Conservation (phyloP, 2,329 filamentous ascomycete species). For the Nannizziopsis arthrosporioides region DNA sequence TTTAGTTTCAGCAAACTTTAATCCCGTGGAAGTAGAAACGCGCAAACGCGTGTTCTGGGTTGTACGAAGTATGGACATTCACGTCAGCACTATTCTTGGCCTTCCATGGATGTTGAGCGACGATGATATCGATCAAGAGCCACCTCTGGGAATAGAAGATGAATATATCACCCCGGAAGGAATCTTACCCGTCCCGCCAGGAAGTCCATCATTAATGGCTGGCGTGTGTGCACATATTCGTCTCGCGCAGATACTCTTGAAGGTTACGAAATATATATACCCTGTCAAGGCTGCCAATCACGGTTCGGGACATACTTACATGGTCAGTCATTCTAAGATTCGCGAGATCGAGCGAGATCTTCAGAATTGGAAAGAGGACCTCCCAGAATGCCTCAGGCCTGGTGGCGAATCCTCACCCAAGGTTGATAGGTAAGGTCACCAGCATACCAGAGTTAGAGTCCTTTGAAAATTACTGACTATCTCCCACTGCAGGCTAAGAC, state of each 20-base stretch:
- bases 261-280: slow-evolving; percentile 54
- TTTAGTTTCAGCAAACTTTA: slow-evolving; percentile 54
- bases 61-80: slow-evolving; percentile 40
- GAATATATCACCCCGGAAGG: slow-evolving; percentile 37
- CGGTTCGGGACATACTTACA: slow-evolving; percentile 44
- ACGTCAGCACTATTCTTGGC: slow-evolving; percentile 40
- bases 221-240: slow-evolving; percentile 51
- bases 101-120: slow-evolving; percentile 40
- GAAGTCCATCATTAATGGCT: slow-evolving; percentile 45
- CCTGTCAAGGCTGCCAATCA: slow-evolving; percentile 44
- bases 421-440: slow-evolving; percentile 54
- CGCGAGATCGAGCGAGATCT: slow-evolving; percentile 53
- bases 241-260: slow-evolving; percentile 46
- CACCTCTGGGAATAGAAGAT: slow-evolving; percentile 36
- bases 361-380: slow-evolving; percentile 50
- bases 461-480: slow-evolving; percentile 21
- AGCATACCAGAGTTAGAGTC: slow-evolving; percentile 10
- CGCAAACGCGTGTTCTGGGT: slow-evolving; percentile 53
- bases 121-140: slow-evolving; percentile 41
- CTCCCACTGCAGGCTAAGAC: slow-evolving; percentile 40
- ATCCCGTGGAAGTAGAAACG: slow-evolving; percentile 61
- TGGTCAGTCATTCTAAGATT: slow-evolving; percentile 53
- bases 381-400: slow-evolving; percentile 68
- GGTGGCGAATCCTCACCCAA: slow-evolving; percentile 64
- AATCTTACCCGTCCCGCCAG: slow-evolving; percentile 44